phyloP scores from a whole-genome alignment of 257 asterid genomes.

The Cordia subcordata region DNA sequence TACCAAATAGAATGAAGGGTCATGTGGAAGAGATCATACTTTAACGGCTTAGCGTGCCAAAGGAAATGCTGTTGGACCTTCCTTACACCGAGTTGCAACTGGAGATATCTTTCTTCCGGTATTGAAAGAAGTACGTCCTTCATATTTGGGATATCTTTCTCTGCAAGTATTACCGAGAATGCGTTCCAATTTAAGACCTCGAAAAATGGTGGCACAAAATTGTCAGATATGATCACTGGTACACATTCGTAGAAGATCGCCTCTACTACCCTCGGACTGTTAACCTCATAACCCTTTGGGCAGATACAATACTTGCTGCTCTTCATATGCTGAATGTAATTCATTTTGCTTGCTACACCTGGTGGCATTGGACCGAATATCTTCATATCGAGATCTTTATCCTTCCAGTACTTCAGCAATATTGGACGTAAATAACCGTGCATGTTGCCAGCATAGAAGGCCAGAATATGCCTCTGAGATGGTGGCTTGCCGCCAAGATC shows the following conservation, averaged over 20 bases:
- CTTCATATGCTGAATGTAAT: constrained; percentile 76
- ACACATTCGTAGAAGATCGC: constrained; percentile 88
- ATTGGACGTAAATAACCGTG: constrained; percentile 85
- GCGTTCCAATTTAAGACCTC: constrained; percentile 78
- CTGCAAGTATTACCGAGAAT: constrained; percentile 59
- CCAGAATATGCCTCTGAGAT: constrained; percentile 55
- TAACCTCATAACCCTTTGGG: constrained; percentile 87
- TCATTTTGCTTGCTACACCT: constrained; percentile 83
- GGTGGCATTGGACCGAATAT: constrained; percentile 77
- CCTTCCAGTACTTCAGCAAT: constrained; percentile 64
- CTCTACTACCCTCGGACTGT: constrained; percentile 90
- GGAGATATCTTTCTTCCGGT: constrained; percentile 49
- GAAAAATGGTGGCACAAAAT: constrained; percentile 87
- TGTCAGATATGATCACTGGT: constrained; percentile 81
- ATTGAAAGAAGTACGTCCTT: constrained; percentile 51
- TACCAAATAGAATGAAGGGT: constrained; percentile 93
- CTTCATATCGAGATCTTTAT: constrained; percentile 63
- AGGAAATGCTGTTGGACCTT: constrained; percentile 73
- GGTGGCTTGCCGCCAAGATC: constrained; percentile 86
- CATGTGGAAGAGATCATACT: constrained; percentile 89
- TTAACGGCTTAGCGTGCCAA: constrained; percentile 77
- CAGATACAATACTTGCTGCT: constrained; percentile 86
- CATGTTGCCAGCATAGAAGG: constrained; percentile 77
- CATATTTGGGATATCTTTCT: constrained; percentile 66
- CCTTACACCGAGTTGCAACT: constrained; percentile 64